Base-by-base conservation (phyloP, 495 filamentous ascomycete genomes). In the Lepraria neglecta region DNA sequence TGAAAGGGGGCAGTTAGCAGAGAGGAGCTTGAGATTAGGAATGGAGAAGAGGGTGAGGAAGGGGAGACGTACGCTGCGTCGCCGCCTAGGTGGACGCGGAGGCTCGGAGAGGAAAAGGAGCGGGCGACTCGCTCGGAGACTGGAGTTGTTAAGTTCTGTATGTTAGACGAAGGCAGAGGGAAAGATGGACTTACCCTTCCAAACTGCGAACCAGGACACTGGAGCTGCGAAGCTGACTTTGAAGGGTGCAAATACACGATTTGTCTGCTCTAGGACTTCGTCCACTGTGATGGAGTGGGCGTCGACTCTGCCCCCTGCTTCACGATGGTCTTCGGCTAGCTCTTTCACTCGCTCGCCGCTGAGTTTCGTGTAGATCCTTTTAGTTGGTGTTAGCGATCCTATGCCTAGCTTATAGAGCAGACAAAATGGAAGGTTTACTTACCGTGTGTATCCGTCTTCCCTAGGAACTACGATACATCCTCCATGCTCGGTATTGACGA, bases 161-260 rank as follows among this genome's bases (percentile, higher is more conserved):
- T 6, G 15, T 14, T 30, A n/a, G 46, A 50, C 11, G 11, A 51
- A 6, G 21, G 15, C 28, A 6, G 46, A 15, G 12, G 24, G 12
- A 28, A 30, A 30, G 24, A 24, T 24, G 24, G 24, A 58, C 56
- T 46, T 60, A 70, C 71, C 68, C 43, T 73, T 76, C 74, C 74
- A 75, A n/a, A 76, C 65, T 4, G 74, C 68, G 44, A 74, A 76
- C 72, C 74, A 76, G 47, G 68, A 72, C 38, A 75, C 47, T 28
- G 70, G 66, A 33, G 67, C 53, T 0, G 63, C 74, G 42, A 76
- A 75, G 27, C 56, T 61, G 17, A 75, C 43, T 17, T 62, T 72
- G 58, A 73, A 74, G 12, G 73, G 73, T 7, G 73, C 66, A 52
- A 76, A 71, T 3, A 73, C 71, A 21, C 58, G 61, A 43, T 73